These are phyloP conservation scores for Euphrasia confusa DNA, from an alignment of 257 asterid genomes.

Conservation along the genomic window DNA sequence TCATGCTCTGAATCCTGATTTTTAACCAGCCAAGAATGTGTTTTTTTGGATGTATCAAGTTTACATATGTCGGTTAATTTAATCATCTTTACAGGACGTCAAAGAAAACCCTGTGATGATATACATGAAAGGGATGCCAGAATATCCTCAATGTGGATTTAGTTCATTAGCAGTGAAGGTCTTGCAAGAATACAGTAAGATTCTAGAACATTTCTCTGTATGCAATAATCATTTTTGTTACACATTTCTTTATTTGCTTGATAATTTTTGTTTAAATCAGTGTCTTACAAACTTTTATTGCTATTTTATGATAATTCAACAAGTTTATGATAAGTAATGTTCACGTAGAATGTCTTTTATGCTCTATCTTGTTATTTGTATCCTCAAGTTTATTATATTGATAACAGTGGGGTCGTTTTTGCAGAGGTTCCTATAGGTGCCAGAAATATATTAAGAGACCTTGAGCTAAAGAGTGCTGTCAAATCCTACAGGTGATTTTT, in stretches of 20 bases:
- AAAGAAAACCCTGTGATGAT: constrained; percentile 92
- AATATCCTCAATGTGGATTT: constrained; percentile 90
- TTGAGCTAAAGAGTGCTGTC: constrained; percentile 79
- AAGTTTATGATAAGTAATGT: too few species aligned
- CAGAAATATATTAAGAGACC: constrained; percentile 82
- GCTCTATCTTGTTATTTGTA: constrained; percentile 10
- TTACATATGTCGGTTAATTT: constrained; percentile 22
- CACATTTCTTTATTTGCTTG: constrained; percentile 4
- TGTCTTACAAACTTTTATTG: neutral
- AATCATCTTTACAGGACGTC: constrained; percentile 56
- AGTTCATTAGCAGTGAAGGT: constrained; percentile 90
- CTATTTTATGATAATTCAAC: neutral
- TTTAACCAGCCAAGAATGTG: neutral
- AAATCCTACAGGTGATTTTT: constrained; percentile 61
- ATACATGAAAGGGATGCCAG: constrained; percentile 96
- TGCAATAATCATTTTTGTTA: neutral
- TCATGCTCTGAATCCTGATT: neutral
- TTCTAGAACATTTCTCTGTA: neutral
- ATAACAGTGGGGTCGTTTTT: constrained; percentile 25
- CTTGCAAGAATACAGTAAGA: constrained; percentile 76
- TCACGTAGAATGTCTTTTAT: constrained; percentile 1
- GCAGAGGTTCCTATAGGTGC: constrained; percentile 74
- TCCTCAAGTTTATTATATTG: constrained; percentile 16
- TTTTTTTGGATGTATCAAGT: constrained; percentile 7
- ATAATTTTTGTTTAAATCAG: neutral